Base-by-base conservation (phyloP, 352 stramenopile genomes). In the Pythium graminicola region DNA sequence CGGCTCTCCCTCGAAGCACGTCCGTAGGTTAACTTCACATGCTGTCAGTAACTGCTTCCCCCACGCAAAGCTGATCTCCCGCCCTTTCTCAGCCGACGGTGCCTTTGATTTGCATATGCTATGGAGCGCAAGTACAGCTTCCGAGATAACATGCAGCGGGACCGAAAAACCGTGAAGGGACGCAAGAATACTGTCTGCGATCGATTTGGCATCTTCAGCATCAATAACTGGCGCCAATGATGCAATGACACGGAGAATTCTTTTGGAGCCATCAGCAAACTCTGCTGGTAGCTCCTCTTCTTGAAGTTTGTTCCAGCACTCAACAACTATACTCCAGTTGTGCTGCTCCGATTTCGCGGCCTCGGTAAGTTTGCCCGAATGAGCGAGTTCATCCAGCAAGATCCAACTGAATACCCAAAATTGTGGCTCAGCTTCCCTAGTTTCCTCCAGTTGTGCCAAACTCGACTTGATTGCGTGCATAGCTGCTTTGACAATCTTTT, bases 341-440 rank as follows among this genome's bases (percentile, higher is more conserved):
- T 79, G 57, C 31, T 89, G 59, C 24, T 87, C 76, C 1, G 64
- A 68, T n/a, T 69, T 68, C 1, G 69, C 64, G 11, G 73, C 69
- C 22, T 87, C 69, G 23, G 86, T 63, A 2, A 91, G 57, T 35
- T 79, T 73, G 8, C 71, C 72, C 0, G 72, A 76, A 40, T 77
- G 70, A 3, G 82, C 76, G 1, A 94, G 55, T 33, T 94, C 83
- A 46, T 94, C 83, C 27, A 94, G 51, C 1, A 92, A 54, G 40
- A 91, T 73, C 83, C 83, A 94, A 31, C 83, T 90, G 55, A 92
- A 89, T 2, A 73, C 67, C 80, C 82, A 93, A 50, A 82, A 91
- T 23, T 57, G 36, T 20, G 66, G 28, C 8, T 79, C 68, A 6
- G 72, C 57, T 36, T 80, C 67, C 0, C 54, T 67, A 50, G 67